These are phyloP conservation scores for Globisporangium spiculum DNA, from an alignment of 352 stramenopile genomes.

Conservation along the genomic window DNA sequence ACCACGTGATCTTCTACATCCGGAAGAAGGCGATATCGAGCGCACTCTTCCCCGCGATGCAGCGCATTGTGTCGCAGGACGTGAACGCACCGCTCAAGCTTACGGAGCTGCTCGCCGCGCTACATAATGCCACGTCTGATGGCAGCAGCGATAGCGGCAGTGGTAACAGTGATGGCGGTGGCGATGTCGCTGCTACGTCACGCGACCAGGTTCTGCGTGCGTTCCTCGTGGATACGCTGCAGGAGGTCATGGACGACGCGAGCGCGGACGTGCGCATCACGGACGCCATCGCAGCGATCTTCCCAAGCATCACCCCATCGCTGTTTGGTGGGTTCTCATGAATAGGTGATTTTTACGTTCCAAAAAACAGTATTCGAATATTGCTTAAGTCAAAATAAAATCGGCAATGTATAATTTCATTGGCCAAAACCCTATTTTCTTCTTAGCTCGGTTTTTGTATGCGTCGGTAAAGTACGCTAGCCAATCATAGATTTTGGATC, in stretches of 20 bases:
- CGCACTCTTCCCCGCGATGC: slow-evolving; percentile 42
- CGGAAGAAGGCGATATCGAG: slow-evolving; percentile 34
- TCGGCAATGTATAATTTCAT: background rate
- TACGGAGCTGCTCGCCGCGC: slow-evolving; percentile 30
- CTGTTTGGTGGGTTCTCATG: background rate
- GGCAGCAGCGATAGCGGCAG: background rate
- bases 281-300: slow-evolving; percentile 29
- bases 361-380: too few relatives aligned
- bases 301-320: slow-evolving; percentile 21
- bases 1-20: slow-evolving; percentile 33
- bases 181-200: slow-evolving; percentile 8
- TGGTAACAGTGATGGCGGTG: background rate
- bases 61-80: slow-evolving; percentile 58
- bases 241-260: slow-evolving; percentile 24
- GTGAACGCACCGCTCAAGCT: slow-evolving; percentile 40
- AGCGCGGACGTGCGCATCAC: slow-evolving; percentile 39
- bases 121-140: slow-evolving; percentile 27
- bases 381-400: too few relatives aligned
- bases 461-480: too few relatives aligned
- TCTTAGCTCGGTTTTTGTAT: too few relatives aligned
- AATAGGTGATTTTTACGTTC: background rate
- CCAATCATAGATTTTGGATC: too few relatives aligned
- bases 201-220: slow-evolving; percentile 31
- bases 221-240: slow-evolving; percentile 34
- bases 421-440: background rate